Evolutionary conservation across 768 basidiomycete species (phyloP).

Genomic region (Melanogaster broomeanus): DNA sequence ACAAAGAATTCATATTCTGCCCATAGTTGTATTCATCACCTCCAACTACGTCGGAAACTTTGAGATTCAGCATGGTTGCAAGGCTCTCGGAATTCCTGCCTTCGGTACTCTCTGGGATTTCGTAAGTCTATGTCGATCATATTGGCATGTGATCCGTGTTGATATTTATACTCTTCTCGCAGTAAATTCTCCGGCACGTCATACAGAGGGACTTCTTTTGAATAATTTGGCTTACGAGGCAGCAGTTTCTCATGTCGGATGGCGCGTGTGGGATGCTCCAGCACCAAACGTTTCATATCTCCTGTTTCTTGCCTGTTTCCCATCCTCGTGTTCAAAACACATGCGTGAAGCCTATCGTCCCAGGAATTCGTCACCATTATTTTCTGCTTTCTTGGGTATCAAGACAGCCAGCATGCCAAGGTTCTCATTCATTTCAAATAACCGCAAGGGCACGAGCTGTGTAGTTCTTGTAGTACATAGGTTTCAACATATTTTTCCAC

Average conservation of each 20-base stretch:
- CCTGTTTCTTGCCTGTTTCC: slow-evolving; percentile 5
- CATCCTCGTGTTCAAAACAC: slow-evolving; percentile 4
- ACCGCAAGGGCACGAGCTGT: slow-evolving; percentile 6
- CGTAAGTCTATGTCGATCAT: slow-evolving; percentile 28
- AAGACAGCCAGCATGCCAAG: slow-evolving; percentile 6
- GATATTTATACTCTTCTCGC: slow-evolving; percentile 1
- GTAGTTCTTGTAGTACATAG: slow-evolving; percentile 7
- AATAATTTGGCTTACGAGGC: neutral
- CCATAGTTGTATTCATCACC: slow-evolving; percentile 74
- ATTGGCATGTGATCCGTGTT: neutral
- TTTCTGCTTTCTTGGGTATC: slow-evolving; percentile 1
- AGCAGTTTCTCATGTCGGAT: slow-evolving; percentile 6
- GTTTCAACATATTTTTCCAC: slow-evolving; percentile 8
- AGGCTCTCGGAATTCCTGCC: slow-evolving; percentile 63
- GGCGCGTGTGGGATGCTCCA: slow-evolving; percentile 9
- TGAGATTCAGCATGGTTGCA: slow-evolving; percentile 81
- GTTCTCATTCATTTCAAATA: slow-evolving; percentile 1
- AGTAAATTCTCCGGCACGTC: slow-evolving; percentile 23
- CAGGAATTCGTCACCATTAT: neutral
- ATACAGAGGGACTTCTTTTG: neutral
- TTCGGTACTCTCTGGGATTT: slow-evolving; percentile 78
- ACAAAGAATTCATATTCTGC: neutral
- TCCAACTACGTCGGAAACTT: slow-evolving; percentile 80
- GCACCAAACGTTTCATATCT: neutral
- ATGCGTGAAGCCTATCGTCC: slow-evolving; percentile 4